Percentiles rank a stretch among this genome's conserved stretches.
Conservation (phyloP, 2,329 filamentous ascomycete genomes). For the Echinosphaeria canescens region DNA sequence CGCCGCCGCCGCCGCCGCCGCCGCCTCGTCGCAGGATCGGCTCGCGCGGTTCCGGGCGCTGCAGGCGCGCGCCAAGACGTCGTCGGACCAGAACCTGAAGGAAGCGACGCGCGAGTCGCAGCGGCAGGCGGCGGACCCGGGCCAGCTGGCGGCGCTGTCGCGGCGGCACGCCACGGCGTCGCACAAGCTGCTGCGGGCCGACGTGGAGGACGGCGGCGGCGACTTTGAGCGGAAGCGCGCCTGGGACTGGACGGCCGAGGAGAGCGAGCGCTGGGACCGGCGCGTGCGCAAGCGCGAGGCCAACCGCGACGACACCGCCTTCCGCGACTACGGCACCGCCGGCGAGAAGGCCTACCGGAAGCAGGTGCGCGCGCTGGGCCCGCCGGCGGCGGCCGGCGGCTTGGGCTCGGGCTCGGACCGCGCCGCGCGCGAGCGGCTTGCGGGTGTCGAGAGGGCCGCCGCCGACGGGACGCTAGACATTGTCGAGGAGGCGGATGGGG, state of each 20-base stretch:
- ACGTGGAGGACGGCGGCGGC: slow-evolving; percentile 63
- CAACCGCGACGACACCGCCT: slow-evolving; percentile 68
- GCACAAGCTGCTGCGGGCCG: slow-evolving; percentile 84
- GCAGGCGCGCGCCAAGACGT: slow-evolving; percentile 57
- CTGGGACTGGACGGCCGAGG: slow-evolving; percentile 97
- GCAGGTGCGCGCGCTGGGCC: slow-evolving; percentile 55
- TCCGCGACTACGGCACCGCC: slow-evolving; percentile 74
- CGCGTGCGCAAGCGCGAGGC: slow-evolving; percentile 68
- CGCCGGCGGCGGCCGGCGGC: slow-evolving; percentile 53
- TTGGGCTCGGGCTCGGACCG: too few relatives aligned
- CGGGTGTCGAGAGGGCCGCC: slow-evolving; percentile 67
- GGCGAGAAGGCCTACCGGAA: slow-evolving; percentile 87
- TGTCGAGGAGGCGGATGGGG: slow-evolving; percentile 85
- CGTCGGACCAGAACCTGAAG: slow-evolving; percentile 54
- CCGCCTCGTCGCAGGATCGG: slow-evolving; percentile 39
- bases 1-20: too few relatives aligned
- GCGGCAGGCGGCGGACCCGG: slow-evolving; percentile 56
- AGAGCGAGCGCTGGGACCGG: slow-evolving; percentile 86
- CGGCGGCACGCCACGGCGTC: slow-evolving; percentile 74
- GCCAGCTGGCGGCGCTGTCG: slow-evolving; percentile 54
- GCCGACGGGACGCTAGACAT: slow-evolving; percentile 73
- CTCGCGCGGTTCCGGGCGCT: slow-evolving; percentile 73
- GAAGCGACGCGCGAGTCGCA: slow-evolving; percentile 71
- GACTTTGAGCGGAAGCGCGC: slow-evolving; percentile 96
- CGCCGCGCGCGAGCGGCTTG: slow-evolving; percentile 77